Conservation (phyloP, 1,284 basidiomycete species). For the Irpex rosettiformis region DNA sequence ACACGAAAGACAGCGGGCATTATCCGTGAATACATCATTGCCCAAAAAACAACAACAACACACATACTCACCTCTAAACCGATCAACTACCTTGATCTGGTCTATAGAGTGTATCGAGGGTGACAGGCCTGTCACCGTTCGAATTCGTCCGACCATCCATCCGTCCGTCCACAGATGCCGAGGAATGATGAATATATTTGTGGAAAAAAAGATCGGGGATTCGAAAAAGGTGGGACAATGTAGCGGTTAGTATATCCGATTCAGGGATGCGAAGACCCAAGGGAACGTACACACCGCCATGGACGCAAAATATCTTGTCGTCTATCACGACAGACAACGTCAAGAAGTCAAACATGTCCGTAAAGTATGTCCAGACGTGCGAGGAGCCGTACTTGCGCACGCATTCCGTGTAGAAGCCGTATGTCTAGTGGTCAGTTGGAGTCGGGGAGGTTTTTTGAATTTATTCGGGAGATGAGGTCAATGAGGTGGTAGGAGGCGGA, state of each 20-base stretch:
- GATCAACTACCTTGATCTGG: slow-evolving; percentile 98
- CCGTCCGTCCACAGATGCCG: neutral
- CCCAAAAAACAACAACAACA: neutral
- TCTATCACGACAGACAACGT: slow-evolving; percentile 98
- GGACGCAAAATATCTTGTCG: slow-evolving; percentile 98
- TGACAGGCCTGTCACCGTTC: slow-evolving; percentile 68
- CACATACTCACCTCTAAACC: slow-evolving; percentile 75
- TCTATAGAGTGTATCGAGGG: slow-evolving; percentile 99
- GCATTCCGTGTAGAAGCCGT: slow-evolving; percentile 99
- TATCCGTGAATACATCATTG: neutral
- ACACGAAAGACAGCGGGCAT: too few species aligned
- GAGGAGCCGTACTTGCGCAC: slow-evolving; percentile 95
- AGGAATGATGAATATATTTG: neutral
- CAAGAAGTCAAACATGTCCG: slow-evolving; percentile 99
- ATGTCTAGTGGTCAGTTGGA: slow-evolving; percentile 83
- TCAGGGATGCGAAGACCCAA: neutral
- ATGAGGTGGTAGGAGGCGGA: neutral
- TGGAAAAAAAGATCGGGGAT: neutral
- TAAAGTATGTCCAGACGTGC: slow-evolving; percentile 99
- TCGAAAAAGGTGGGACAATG: neutral
- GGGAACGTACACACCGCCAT: slow-evolving; percentile 67
- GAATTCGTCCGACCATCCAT: neutral
- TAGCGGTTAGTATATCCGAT: neutral
- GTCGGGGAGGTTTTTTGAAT: too few species aligned
- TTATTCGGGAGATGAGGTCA: neutral